Percentiles rank a stretch among this genome's conserved stretches.
Conservation (phyloP, 2,329 filamentous ascomycete species). For the Orbilia javanica region DNA sequence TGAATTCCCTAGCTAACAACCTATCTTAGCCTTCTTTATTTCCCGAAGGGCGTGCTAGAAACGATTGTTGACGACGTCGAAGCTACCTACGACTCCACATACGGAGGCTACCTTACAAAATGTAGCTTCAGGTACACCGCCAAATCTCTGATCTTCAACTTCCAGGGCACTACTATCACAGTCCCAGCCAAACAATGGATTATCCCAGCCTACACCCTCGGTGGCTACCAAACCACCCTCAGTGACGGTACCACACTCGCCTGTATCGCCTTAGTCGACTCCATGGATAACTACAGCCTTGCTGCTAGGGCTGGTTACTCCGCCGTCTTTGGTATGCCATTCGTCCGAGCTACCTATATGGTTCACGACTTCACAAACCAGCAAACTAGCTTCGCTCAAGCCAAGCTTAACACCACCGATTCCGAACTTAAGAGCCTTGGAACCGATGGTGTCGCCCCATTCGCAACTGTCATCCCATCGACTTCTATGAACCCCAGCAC, state of each 20-base stretch:
- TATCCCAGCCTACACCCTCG: constrained; percentile 38
- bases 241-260: constrained; percentile 15
- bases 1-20: not conserved
- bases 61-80: constrained; percentile 40
- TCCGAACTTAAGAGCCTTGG: constrained; percentile 48
- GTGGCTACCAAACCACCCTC: constrained; percentile 42
- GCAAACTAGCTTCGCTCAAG: constrained; percentile 55
- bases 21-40: constrained; percentile 39
- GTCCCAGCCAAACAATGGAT: constrained; percentile 51
- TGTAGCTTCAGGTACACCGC: constrained; percentile 37
- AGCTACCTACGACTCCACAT: constrained; percentile 46
- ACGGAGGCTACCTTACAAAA: constrained; percentile 51
- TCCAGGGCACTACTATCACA: constrained; percentile 42
- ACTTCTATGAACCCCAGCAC: constrained; percentile 20
- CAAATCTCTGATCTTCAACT: constrained; percentile 44
- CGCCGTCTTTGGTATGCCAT: constrained; percentile 54
- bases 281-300: constrained; percentile 52
- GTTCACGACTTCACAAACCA: constrained; percentile 57
- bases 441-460: constrained; percentile 48
- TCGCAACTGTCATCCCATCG: constrained; percentile 26
- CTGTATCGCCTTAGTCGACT: constrained; percentile 52
- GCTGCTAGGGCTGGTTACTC: constrained; percentile 26
- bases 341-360: constrained; percentile 51
- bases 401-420: constrained; percentile 52
- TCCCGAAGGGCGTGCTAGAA: constrained; percentile 44